phyloP scores from a whole-genome alignment of 2,329 filamentous ascomycete species.

The Diaporthe vaccinii region DNA sequence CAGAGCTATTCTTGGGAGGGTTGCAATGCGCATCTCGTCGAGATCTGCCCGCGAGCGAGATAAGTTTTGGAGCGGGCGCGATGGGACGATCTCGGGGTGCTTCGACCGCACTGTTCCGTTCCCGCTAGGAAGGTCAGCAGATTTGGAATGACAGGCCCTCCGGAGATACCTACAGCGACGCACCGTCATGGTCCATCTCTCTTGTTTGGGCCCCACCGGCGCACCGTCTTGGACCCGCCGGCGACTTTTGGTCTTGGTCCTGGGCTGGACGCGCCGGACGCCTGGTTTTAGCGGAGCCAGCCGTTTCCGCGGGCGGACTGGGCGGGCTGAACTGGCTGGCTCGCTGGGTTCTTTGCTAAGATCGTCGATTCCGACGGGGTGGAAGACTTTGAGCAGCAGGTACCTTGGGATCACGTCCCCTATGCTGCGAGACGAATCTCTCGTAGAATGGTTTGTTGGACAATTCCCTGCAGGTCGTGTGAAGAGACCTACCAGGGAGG shows the following conservation, averaged over 20 bases:
- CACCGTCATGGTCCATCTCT: conserved; percentile 23
- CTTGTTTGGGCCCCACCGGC: not conserved
- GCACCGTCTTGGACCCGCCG: conserved; percentile 7
- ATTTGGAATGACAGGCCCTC: conserved; percentile 19
- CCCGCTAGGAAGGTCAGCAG: not conserved
- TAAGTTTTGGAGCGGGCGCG: conserved; percentile 24
- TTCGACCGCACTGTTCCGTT: not conserved
- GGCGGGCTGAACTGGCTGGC: conserved; percentile 5
- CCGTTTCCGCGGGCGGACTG: conserved; percentile 20
- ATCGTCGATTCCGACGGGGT: conserved; percentile 4
- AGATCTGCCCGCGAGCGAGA: conserved; percentile 25
- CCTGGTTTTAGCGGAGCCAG: conserved; percentile 25
- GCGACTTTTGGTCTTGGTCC: not conserved
- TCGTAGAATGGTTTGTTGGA: not conserved
- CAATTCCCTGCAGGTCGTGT: not conserved
- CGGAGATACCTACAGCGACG: conserved; percentile 25
- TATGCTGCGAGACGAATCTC: conserved; percentile 1
- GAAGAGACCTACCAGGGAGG: not conserved
- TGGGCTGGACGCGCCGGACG: conserved; percentile 1
- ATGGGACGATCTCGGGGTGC: conserved; percentile 15
- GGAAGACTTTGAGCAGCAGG: not conserved
- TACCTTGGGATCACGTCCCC: no score
- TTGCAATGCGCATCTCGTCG: conserved; percentile 1
- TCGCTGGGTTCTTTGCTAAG: not conserved
- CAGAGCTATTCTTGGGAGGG: conserved; percentile 20